Evolutionary conservation across 1,284 basidiomycete genomes (phyloP), one percentile per base, ranked within the genome.

Genomic region (Inonotus hispidus): DNA sequence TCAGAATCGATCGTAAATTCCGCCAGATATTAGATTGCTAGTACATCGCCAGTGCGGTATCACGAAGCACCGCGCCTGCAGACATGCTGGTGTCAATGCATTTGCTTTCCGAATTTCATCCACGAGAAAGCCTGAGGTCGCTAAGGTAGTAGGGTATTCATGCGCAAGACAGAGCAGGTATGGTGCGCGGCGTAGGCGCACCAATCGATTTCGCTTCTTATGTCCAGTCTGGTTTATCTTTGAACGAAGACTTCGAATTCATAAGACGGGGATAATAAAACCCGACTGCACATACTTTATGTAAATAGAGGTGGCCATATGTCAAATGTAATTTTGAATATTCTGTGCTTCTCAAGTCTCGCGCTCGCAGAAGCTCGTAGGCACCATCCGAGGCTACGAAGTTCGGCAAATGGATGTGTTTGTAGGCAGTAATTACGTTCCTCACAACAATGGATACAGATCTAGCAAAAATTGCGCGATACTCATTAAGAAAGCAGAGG

Each of bases 221-320:
- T 61, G 59, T 27, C 63, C 59, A 25, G 13, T 54, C n/a, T 90
- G 87, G 65, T 75, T 72, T 60, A 90, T 87, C 88, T 90, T 29
- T 14, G n/a, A 38, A 19, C 6, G 16, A 2, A 43, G 7, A 43
- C 41, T 16, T 10, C 14, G 65, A 21, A 39, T 57, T n/a, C n/a
- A n/a, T n/a, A n/a, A n/a, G n/a, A n/a, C n/a, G n/a, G n/a, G n/a
- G n/a, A n/a, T n/a, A n/a, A n/a, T n/a, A n/a, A n/a, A n/a, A n/a
- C n/a, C n/a, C n/a, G n/a, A n/a, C n/a, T n/a, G n/a, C n/a, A n/a
- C n/a, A n/a, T n/a, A n/a, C n/a, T n/a, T n/a, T n/a, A n/a, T n/a
- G n/a, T n/a, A n/a, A n/a, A n/a, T n/a, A n/a, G n/a, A n/a, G n/a
- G n/a, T n/a, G n/a, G n/a, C n/a, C n/a, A n/a, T n/a, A n/a, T n/a